Evolutionary conservation across 805 yeast species (phyloP).

Genomic region (Isabelozyma heimii): DNA sequence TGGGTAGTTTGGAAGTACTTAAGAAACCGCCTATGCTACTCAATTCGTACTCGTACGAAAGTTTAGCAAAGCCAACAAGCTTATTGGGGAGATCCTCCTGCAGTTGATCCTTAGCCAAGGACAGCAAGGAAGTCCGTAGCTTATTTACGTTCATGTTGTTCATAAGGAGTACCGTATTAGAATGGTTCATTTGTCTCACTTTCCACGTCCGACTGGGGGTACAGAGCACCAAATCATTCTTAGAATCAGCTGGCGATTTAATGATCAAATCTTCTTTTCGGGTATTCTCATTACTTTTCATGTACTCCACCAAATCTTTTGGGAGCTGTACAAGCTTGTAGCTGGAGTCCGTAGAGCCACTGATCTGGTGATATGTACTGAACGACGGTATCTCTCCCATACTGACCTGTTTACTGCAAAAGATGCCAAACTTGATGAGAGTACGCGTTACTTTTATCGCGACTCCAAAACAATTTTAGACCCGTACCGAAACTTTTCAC

Average conservation of each 20-base stretch:
- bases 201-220: slow-evolving; percentile 58
- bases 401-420: not conserved
- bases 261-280: slow-evolving; percentile 25
- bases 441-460: not conserved
- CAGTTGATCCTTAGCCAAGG: not conserved
- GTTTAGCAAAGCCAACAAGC: slow-evolving; percentile 25
- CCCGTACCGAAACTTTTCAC: too few species aligned
- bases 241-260: slow-evolving; percentile 29
- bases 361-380: slow-evolving; percentile 2
- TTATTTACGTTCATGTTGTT: slow-evolving; percentile 15
- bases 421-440: not conserved
- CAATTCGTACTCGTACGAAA: slow-evolving; percentile 36
- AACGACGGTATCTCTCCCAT: not conserved
- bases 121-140: not conserved
- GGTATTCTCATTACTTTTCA: slow-evolving; percentile 16
- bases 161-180: slow-evolving; percentile 72
- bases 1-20: slow-evolving; percentile 27
- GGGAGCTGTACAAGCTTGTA: slow-evolving; percentile 54
- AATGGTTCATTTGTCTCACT: slow-evolving; percentile 78
- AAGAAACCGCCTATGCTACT: slow-evolving; percentile 21
- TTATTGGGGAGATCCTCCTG: slow-evolving; percentile 4
- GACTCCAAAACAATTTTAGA: too few species aligned
- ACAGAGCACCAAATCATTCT: slow-evolving; percentile 56
- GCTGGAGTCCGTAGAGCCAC: slow-evolving; percentile 11
- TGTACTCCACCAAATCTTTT: slow-evolving; percentile 42